Evolutionary conservation across 306 rosid genomes (phyloP).

Genomic region (Lotus japonicus): DNA sequence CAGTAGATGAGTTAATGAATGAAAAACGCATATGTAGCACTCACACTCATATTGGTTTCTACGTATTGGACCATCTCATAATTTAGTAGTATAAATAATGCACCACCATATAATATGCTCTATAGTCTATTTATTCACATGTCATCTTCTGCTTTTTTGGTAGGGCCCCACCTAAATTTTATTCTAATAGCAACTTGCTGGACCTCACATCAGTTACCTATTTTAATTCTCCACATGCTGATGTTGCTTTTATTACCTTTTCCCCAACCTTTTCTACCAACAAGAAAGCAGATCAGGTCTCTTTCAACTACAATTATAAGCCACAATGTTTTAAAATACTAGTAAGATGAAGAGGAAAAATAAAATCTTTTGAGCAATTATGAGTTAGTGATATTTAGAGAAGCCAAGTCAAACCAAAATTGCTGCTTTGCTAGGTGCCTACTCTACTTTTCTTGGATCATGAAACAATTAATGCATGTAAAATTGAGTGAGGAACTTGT

Average conservation of each 20-base stretch:
- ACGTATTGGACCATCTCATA: constrained; percentile 35
- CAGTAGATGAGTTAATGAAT: constrained; percentile 20
- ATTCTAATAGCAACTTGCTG: constrained; percentile 21
- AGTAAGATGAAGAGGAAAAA: not conserved
- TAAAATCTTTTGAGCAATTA: not conserved
- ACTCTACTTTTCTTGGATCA: not conserved
- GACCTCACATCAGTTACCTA: constrained; percentile 31
- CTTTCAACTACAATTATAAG: constrained; percentile 27
- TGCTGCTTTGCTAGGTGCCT: constrained; percentile 8
- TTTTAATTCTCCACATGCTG: constrained; percentile 28
- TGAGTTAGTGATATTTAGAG: not conserved
- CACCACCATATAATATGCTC: not conserved
- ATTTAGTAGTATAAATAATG: constrained; percentile 1
- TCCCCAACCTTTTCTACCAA: constrained; percentile 19
- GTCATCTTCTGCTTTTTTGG: not conserved
- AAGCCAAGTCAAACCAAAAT: constrained; percentile 53
- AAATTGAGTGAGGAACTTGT: not conserved
- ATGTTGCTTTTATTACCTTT: constrained; percentile 13
- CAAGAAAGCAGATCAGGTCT: constrained; percentile 27
- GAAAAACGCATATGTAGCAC: constrained; percentile 31
- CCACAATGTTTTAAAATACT: constrained; percentile 5
- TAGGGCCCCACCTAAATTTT: constrained; percentile 10
- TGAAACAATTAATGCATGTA: not conserved
- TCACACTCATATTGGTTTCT: constrained; percentile 22
- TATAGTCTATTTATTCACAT: not conserved